These are phyloP conservation scores for Heteromeles arbutifolia DNA, from an alignment of 306 rosid species.

Conservation along the genomic window DNA sequence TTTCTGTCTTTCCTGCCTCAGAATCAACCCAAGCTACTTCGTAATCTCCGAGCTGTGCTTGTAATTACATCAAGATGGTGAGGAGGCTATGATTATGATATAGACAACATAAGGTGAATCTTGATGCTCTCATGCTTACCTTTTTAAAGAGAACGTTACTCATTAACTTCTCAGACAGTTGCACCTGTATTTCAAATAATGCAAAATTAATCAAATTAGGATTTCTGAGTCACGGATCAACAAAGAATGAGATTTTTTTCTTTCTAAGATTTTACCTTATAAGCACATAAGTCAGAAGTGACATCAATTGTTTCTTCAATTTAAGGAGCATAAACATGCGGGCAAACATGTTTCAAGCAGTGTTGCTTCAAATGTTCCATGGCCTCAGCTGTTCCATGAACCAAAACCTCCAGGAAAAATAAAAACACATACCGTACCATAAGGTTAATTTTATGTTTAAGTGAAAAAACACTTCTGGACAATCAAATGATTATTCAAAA, in stretches of 20 bases:
- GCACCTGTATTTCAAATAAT: conserved; percentile 57
- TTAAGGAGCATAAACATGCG: conserved; percentile 90
- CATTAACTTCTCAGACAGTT: conserved; percentile 88
- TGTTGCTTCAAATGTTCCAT: conserved; percentile 96
- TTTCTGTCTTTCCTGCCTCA: conserved; percentile 71
- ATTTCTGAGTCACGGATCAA: conserved; percentile 1
- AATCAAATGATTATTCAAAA: not conserved
- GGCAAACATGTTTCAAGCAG: conserved; percentile 73
- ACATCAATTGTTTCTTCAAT: conserved; percentile 91
- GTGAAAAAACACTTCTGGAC: not conserved
- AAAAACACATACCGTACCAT: not conserved
- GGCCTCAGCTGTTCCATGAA: conserved; percentile 98
- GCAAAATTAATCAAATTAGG: conserved; percentile 9
- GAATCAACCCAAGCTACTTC: conserved; percentile 95
- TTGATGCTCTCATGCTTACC: conserved; percentile 36
- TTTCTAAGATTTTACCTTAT: conserved; percentile 53
- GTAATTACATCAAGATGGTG: conserved; percentile 12
- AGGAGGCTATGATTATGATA: conserved; percentile 4
- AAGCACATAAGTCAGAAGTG: conserved; percentile 94
- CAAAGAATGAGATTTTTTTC: conserved; percentile 2
- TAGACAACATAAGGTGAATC: not conserved
- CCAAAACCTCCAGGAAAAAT: conserved; percentile 60
- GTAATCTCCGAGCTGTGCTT: conserved; percentile 73
- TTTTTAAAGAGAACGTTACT: conserved; percentile 85
- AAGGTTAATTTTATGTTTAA: not conserved